Evolutionary conservation across 441 rosid genomes (phyloP), one percentile per base, ranked within the genome.

Genomic region (Jatropha podagrica): DNA sequence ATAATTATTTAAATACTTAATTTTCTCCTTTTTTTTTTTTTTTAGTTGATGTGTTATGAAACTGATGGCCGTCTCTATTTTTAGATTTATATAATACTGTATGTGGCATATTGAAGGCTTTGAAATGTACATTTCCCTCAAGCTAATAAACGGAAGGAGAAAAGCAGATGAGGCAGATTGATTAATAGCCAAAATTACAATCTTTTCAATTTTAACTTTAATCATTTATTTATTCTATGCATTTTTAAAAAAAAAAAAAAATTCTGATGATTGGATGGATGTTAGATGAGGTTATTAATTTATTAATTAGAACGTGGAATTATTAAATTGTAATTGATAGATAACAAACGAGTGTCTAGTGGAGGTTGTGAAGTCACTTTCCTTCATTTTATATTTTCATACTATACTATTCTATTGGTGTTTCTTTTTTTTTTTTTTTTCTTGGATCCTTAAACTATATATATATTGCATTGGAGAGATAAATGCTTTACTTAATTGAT

Each of bases 301-400:
- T 18, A 20, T 20, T 20, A 20, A 48, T 46, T 27, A 18, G 49
- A 42, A 41, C 8, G 11, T 17, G 37, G 9, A 7, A 5, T 46
- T 51, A 62, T 11, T 3, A 0, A 5, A 17, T 37, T 1, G 7
- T 4, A 17, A 7, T 42, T 52, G 56, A 41, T 59, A 17, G 44
- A 65, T 74, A 64, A 68, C 23, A 71, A 76, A 60, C 56, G 76
- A 73, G 79, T 38, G 68, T 54, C 41, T 12, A 4, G 27, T 60
- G 78, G 76, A 56, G 63, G 81, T 69, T 80, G 73, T 55, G 68
- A 61, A 66, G 82, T 79, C 83, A 68, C 48, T 81, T 69, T 84
- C 77, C 7, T 69, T 26, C 2, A 18, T 14, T 68, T 38, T 66
- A 10, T 54, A 26, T 40, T 2, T 14, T 41, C 14, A 18, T 10